These are phyloP conservation scores for Periglandula ipomoeae DNA, from an alignment of 2,329 filamentous ascomycete genomes.

Conservation along the genomic window DNA sequence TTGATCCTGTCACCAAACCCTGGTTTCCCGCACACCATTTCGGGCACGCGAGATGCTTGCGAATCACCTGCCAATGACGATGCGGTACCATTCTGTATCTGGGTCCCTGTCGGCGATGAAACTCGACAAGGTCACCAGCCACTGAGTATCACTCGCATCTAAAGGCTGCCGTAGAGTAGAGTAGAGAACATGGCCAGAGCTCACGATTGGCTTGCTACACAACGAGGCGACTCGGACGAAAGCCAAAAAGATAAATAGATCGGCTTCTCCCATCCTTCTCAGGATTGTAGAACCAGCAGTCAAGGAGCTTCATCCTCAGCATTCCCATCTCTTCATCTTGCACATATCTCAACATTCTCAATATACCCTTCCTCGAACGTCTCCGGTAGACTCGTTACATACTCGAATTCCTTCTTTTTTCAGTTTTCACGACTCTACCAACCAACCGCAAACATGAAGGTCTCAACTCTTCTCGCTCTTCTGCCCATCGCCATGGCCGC, in stretches of 20 bases:
- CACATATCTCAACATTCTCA: no score
- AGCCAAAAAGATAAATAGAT: slow-evolving; percentile 1
- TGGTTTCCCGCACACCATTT: no score
- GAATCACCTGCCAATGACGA: not conserved
- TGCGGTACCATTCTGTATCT: not conserved
- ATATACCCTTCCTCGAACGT: no score
- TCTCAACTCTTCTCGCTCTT: slow-evolving; percentile 23
- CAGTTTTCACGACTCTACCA: not conserved
- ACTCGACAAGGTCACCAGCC: not conserved
- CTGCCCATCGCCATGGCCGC: slow-evolving; percentile 23
- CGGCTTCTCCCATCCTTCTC: not conserved
- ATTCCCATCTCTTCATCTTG: no score
- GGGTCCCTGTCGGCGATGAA: not conserved
- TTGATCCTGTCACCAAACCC: no score
- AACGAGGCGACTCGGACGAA: not conserved
- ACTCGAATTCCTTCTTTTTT: no score
- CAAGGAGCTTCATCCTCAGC: not conserved
- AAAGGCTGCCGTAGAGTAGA: no score
- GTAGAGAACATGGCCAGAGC: no score
- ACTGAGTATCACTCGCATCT: no score
- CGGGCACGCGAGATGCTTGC: not conserved
- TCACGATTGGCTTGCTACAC: no score
- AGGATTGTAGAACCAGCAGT: no score
- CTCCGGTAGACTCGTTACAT: no score
- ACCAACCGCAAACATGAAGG: slow-evolving; percentile 17